These are phyloP conservation scores for Cudoniella acicularis DNA, from an alignment of 495 filamentous ascomycete species.

Conservation along the genomic window DNA sequence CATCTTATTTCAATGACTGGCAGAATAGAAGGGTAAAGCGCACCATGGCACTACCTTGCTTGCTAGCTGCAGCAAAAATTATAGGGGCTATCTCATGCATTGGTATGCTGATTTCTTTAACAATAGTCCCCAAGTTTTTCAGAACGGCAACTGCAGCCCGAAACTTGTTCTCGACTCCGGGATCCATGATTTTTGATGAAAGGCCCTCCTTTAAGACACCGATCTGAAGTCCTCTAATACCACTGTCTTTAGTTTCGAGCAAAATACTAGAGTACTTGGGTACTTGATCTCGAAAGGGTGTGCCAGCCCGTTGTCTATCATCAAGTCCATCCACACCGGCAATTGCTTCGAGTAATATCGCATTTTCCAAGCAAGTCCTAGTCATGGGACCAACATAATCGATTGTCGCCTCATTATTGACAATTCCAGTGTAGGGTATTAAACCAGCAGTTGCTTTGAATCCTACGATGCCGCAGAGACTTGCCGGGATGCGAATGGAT, in stretches of 20 bases:
- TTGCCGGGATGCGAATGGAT: constrained; percentile 46
- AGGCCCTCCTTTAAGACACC: constrained; percentile 46
- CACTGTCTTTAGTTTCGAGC: constrained; percentile 23
- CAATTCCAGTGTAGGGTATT: constrained; percentile 40
- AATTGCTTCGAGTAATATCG: constrained; percentile 42
- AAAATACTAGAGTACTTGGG: constrained; percentile 35
- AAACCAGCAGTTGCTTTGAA: constrained; percentile 45
- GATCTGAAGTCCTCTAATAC: constrained; percentile 39
- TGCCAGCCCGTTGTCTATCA: constrained; percentile 36
- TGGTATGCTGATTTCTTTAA: constrained; percentile 48
- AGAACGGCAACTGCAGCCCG: constrained; percentile 39
- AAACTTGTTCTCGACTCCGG: constrained; percentile 36
- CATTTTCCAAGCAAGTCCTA: constrained; percentile 39
- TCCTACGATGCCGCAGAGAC: constrained; percentile 36
- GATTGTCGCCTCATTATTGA: constrained; percentile 36
- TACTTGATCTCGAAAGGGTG: constrained; percentile 25
- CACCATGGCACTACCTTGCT: constrained; percentile 12
- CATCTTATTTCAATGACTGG: not conserved
- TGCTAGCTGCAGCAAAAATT: constrained; percentile 43
- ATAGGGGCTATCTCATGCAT: constrained; percentile 43
- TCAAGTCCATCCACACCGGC: constrained; percentile 50
- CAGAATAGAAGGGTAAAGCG: not conserved
- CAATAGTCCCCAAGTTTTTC: constrained; percentile 40
- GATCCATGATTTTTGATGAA: constrained; percentile 32
- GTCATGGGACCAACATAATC: constrained; percentile 43